Base-by-base conservation (phyloP, 352 stramenopile species). In the Globisporangium paddicum region DNA sequence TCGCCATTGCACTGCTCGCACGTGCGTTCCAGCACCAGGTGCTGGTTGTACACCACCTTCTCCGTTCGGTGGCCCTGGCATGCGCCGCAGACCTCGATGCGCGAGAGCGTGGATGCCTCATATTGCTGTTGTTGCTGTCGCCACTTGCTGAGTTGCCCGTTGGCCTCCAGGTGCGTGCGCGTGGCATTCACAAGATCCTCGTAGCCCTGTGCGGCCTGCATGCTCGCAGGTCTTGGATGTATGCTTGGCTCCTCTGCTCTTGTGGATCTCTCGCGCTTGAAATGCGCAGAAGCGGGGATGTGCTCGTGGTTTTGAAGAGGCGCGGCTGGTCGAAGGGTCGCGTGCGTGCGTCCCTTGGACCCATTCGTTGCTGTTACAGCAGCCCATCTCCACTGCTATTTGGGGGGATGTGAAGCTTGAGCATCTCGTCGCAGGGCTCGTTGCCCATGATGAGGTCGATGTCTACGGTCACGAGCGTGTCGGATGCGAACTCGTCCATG, bases 41-140 rank as follows among this genome's bases (percentile, higher is more conserved):
- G 63, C 56, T 71, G 62, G 54, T 72, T 44, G 67, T 90, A 87
- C 21, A 56, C 7, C 18, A 83, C 49, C 48, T 86, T 86, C 47
- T 85, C 76, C 34, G 85, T 70, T 16, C 78, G 76, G 38, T 86
- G 78, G 45, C 78, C 80, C 21, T 79, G 67, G 37, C 80, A 90
- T n/a, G 48, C 55, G 11, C 59, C 47, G 48, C 80, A 90, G 56
- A 88, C 62, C 44, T 71, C 57, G 21, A 88, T 73, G 50, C 41
- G 51, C 40, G 45, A 25, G 57, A 30, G n/a, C n/a, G 5, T 18
- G 6, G 11, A 23, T 26, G 55, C 3, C 6, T 48, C 13, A 11
- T 44, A 18, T 44, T 44, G 38, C 3, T 37, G 44, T 13, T 50
- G 30, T 7, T 56, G 56, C 25, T 49, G 44, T 0, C n/a, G 32